Percentiles rank a stretch among this genome's conserved stretches.
phyloP scores from a whole-genome alignment of 257 asterid genomes.

The Solanum pinnatisectum region DNA sequence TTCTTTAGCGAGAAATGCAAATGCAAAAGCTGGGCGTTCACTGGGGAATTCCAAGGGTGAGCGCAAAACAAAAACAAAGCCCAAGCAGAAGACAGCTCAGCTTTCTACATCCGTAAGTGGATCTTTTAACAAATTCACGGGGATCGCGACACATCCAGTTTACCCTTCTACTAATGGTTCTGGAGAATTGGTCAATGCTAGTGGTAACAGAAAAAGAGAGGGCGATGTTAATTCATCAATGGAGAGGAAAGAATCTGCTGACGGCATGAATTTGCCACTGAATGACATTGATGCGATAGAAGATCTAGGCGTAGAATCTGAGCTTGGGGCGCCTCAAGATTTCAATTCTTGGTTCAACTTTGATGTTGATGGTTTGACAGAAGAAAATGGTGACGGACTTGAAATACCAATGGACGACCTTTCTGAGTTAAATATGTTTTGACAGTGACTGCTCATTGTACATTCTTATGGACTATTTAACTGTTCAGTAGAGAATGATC shows the following conservation, averaged over 20 bases:
- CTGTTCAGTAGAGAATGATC: constrained; percentile 20
- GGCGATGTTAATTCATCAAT: constrained; percentile 20
- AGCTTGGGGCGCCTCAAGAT: constrained; percentile 66
- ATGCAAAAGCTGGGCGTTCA: constrained; percentile 49
- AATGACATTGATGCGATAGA: constrained; percentile 51
- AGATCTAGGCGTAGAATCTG: constrained; percentile 62
- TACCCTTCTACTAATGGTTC: constrained; percentile 32
- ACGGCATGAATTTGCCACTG: constrained; percentile 31
- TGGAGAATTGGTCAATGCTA: constrained; percentile 29
- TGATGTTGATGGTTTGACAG: constrained; percentile 66
- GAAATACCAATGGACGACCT: constrained; percentile 92
- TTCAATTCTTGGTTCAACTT: constrained; percentile 82
- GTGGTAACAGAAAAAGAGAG: constrained; percentile 41
- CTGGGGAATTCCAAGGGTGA: constrained; percentile 72
- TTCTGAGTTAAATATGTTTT: constrained; percentile 62
- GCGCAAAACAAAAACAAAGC: constrained; percentile 71
- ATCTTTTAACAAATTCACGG: constrained; percentile 33
- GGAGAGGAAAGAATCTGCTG: constrained; percentile 32
- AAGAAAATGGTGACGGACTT: constrained; percentile 60
- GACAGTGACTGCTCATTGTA: constrained; percentile 37
- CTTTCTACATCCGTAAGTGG: constrained; percentile 74
- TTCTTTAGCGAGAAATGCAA: constrained; percentile 19
- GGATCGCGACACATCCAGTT: constrained; percentile 12
- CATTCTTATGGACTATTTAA: constrained; percentile 42
- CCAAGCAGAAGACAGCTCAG: constrained; percentile 82